Evolutionary conservation across 768 basidiomycete genomes (phyloP), one percentile per base, ranked within the genome.

Genomic region (Glaciozyma antarctica): DNA sequence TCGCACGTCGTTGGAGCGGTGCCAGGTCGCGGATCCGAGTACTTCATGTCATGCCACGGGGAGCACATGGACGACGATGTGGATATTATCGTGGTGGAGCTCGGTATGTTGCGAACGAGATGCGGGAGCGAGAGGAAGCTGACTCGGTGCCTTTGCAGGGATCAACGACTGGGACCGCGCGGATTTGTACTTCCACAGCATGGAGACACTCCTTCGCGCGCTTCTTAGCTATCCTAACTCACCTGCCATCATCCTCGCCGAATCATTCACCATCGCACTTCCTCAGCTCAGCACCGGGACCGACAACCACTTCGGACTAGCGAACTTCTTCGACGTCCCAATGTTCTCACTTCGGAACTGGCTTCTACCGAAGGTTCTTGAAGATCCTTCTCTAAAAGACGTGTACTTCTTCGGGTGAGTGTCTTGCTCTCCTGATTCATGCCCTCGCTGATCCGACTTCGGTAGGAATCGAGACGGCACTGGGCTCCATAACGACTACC

Each of bases 81-180:
- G 34, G 59, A 60, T 24, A 21, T 60, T 21, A 44, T 60, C n/a
- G 15, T 61, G 19, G 12, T 61, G 38, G 60, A 61, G 51, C 60
- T 61, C 24, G 60, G 47, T 24, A 41, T 2, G 38, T 13, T 15
- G 2, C 13, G 2, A 41, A 10, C 2, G 12, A 15, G 38, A 12
- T 41, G 38, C 13, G 13, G 12, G 38, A 41, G 38, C 8, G 38
- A 10, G 38, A 2, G 12, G 38, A 15, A 41, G 38, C 38, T 41
- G 13, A 41, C 13, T 15, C 13, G 38, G 38, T 12, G 2, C 12
- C 38, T 13, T 7, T 2, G 12, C 38, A 41, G 38, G 38, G 38
- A 48, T 48, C 47, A 48, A 48, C 47, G 47, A 48, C 22, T 48
- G 47, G 47, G 21, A 48, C 8, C 47, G 47, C 3, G 47, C 47